Percentiles rank a stretch among this genome's conserved stretches.
phyloP scores from a whole-genome alignment of 306 rosid genomes.

The Coriaria nepalensis region DNA sequence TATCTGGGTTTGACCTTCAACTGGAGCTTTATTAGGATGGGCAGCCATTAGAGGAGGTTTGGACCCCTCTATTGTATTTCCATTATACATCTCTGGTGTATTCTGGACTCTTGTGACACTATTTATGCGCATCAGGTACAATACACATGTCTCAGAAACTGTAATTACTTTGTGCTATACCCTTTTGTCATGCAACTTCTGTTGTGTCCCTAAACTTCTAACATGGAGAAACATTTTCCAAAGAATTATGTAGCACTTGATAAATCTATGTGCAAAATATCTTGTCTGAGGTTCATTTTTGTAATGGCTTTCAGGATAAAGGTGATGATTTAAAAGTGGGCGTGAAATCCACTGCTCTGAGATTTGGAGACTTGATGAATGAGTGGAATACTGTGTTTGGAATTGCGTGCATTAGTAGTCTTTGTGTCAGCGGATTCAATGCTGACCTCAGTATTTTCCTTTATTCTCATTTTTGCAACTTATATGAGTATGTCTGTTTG shows the following conservation, averaged over 20 bases:
- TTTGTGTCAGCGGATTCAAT: constrained; percentile 69
- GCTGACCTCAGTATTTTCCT: constrained; percentile 50
- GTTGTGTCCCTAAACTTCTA: background rate
- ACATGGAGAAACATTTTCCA: background rate
- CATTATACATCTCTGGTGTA: constrained; percentile 72
- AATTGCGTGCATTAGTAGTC: constrained; percentile 53
- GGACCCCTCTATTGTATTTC: constrained; percentile 69
- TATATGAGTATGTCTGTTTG: background rate
- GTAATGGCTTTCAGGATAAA: constrained; percentile 53
- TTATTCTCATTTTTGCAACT: background rate
- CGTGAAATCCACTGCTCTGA: constrained; percentile 90
- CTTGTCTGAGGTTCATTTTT: constrained; percentile 5
- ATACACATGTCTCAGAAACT: constrained; percentile 5
- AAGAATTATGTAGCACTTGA: background rate
- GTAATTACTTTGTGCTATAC: constrained; percentile 6
- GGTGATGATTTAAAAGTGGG: constrained; percentile 86
- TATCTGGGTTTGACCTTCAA: constrained; percentile 81
- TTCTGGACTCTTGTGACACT: constrained; percentile 94
- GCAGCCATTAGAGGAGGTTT: constrained; percentile 67
- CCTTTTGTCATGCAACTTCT: background rate
- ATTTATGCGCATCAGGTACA: constrained; percentile 95
- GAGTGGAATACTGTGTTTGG: constrained; percentile 74
- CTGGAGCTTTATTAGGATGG: constrained; percentile 94
- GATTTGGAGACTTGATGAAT: constrained; percentile 74
- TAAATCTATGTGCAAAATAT: background rate